These are phyloP conservation scores for Cokeromyces recurvatus DNA, from an alignment of 371 early-diverging fungal species.

Conservation along the genomic window DNA sequence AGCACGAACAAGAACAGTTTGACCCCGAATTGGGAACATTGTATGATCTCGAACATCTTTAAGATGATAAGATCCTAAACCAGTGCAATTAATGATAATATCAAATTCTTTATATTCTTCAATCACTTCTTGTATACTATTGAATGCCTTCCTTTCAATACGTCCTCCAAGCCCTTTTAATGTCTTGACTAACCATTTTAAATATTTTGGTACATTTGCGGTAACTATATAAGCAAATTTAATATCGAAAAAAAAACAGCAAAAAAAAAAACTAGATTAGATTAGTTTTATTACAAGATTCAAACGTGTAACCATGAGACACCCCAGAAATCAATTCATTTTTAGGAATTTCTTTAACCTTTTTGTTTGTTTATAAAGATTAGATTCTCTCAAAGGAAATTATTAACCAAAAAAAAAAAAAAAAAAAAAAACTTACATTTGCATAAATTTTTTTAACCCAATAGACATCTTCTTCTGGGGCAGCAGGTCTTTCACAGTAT, in stretches of 20 bases:
- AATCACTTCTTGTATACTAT: constrained; percentile 51
- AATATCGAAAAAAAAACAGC: constrained; percentile 2
- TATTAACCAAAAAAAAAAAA: no score
- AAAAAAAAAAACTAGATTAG: background rate
- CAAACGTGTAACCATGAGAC: constrained; percentile 25
- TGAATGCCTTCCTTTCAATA: constrained; percentile 37
- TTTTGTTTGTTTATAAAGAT: background rate
- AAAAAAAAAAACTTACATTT: no score
- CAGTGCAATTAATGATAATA: constrained; percentile 76
- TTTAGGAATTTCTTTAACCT: constrained; percentile 23
- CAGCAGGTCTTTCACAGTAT: constrained; percentile 10
- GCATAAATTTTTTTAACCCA: constrained; percentile 33
- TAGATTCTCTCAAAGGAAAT: constrained; percentile 14
- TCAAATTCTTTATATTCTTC: constrained; percentile 34
- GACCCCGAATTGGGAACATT: constrained; percentile 72
- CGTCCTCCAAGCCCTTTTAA: constrained; percentile 54
- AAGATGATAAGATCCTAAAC: constrained; percentile 53
- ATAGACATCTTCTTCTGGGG: constrained; percentile 20
- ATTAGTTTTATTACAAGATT: constrained; percentile 18
- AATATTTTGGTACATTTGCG: constrained; percentile 48
- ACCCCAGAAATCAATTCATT: constrained; percentile 15
- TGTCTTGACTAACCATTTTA: constrained; percentile 56
- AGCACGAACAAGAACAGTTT: constrained; percentile 66
- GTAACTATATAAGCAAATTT: constrained; percentile 18
- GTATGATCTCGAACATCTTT: constrained; percentile 65